Conservation (phyloP, 1,284 basidiomycete species). For the Sporisorium graminicola region DNA sequence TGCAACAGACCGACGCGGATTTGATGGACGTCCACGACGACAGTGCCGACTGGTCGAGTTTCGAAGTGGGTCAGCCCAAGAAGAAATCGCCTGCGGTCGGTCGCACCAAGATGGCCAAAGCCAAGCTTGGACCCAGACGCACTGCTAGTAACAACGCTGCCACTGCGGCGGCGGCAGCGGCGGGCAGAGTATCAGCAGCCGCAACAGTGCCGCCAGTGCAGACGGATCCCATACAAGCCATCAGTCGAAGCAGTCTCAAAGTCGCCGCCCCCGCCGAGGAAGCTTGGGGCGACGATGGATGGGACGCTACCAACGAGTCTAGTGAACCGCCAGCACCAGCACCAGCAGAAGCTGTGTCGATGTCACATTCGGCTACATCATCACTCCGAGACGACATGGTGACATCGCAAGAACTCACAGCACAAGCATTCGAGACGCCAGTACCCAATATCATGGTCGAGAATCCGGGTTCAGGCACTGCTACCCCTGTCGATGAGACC, state of each 20-base stretch:
- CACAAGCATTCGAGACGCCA: constrained; percentile 32
- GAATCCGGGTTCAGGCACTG: background rate
- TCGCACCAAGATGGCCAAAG: constrained; percentile 36
- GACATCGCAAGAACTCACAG: constrained; percentile 42
- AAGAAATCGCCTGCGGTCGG: constrained; percentile 32
- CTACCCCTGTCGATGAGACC: constrained; percentile 13
- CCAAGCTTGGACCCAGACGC: constrained; percentile 37
- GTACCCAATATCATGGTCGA: constrained; percentile 18
- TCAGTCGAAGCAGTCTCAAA: constrained; percentile 42
- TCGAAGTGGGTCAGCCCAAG: constrained; percentile 52
- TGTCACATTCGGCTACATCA: constrained; percentile 6
- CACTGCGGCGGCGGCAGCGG: constrained; percentile 18
- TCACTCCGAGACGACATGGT: constrained; percentile 9
- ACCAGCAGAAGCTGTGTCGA: background rate
- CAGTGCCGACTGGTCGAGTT: constrained; percentile 58
- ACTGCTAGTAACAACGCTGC: constrained; percentile 28
- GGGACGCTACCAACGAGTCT: constrained; percentile 21
- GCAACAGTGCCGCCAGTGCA: constrained; percentile 8
- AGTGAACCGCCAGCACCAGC: background rate
- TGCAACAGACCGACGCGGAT: constrained; percentile 22
- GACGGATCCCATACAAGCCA: constrained; percentile 34
- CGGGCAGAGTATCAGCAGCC: constrained; percentile 5
- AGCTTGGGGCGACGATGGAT: constrained; percentile 46
- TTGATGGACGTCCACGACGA: constrained; percentile 64
- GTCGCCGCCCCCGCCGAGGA: constrained; percentile 31